Conservation (phyloP, 106 monocot genomes). For the Phalaenopsis equestris region DNA sequence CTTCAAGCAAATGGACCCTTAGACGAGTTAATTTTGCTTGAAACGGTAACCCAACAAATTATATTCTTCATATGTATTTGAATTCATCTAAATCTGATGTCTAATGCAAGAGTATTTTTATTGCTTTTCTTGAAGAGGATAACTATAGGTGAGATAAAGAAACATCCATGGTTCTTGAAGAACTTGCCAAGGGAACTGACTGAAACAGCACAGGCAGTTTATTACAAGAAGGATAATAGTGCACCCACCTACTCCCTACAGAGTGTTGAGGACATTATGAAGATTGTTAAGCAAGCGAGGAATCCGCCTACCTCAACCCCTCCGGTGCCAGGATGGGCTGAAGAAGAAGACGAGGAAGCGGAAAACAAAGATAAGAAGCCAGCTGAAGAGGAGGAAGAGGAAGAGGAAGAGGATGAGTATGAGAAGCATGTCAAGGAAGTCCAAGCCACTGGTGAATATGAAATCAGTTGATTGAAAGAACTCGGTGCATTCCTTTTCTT, state of each 20-base stretch:
- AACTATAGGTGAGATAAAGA: constrained; percentile 50
- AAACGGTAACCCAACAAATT: too few relatives aligned
- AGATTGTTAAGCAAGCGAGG: constrained; percentile 42
- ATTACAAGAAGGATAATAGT: constrained; percentile 31
- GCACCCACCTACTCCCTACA: constrained; percentile 40
- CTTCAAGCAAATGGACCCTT: too few relatives aligned
- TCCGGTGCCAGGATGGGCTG: constrained; percentile 29
- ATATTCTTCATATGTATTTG: too few relatives aligned
- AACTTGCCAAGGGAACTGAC: constrained; percentile 48
- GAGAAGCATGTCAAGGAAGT: constrained; percentile 43
- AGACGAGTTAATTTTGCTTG: too few relatives aligned
- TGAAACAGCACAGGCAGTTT: constrained; percentile 36
- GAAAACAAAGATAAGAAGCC: constrained; percentile 1
- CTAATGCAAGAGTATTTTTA: too few relatives aligned
- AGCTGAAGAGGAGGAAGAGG: constrained; percentile 13
- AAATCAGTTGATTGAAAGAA: constrained; percentile 20
- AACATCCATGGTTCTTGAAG: constrained; percentile 62
- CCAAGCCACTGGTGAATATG: constrained; percentile 44
- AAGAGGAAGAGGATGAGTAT: constrained; percentile 11
- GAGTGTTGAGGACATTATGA: constrained; percentile 56
- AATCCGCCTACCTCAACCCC: constrained; percentile 21
- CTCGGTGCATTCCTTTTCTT: not conserved
- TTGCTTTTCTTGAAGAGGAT: constrained; percentile 31
- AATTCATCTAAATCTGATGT: too few relatives aligned
- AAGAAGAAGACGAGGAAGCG: constrained; percentile 36